A percentile compares a stretch with the other conserved stretches of the same genome.
Conservation (phyloP, 176 grass and related monocot species). For the Microstegium vimineum region DNA sequence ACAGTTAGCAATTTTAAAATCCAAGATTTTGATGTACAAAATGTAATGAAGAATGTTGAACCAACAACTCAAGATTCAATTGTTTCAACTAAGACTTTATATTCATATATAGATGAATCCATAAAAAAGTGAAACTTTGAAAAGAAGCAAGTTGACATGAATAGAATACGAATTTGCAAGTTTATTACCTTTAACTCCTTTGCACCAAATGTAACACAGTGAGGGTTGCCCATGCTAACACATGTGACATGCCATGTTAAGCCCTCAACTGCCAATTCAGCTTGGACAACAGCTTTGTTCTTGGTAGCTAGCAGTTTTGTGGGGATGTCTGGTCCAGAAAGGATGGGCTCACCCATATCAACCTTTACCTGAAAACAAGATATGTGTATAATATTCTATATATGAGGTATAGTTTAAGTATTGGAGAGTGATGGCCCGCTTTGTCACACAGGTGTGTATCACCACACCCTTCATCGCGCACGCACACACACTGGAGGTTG, state of each 20-base stretch:
- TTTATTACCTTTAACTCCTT: slow-evolving; percentile 52
- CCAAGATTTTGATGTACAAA: not conserved
- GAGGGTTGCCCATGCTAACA: slow-evolving; percentile 99
- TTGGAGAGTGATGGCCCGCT: not conserved
- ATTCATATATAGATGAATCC: slow-evolving; percentile 4
- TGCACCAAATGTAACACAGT: slow-evolving; percentile 81
- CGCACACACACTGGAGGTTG: not conserved
- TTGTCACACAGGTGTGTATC: not conserved
- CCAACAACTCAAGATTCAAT: not conserved
- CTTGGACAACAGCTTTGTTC: slow-evolving; percentile 64
- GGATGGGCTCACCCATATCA: slow-evolving; percentile 88
- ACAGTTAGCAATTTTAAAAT: not conserved
- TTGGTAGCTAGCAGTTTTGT: slow-evolving; percentile 68
- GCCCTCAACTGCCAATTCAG: slow-evolving; percentile 68
- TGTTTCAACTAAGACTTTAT: not conserved
- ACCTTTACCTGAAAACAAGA: slow-evolving; percentile 74
- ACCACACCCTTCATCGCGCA: not conserved
- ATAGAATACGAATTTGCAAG: not conserved
- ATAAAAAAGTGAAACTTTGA: not conserved
- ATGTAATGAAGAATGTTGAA: not conserved
- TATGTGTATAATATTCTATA: not conserved
- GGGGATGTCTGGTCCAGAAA: slow-evolving; percentile 67
- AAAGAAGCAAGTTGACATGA: not conserved
- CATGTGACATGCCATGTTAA: slow-evolving; percentile 86
- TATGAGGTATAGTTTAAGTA: not conserved